Evolutionary conservation across 441 rosid species (phyloP), one percentile per base, ranked within the genome.

Genomic region (Sinapis alba): DNA sequence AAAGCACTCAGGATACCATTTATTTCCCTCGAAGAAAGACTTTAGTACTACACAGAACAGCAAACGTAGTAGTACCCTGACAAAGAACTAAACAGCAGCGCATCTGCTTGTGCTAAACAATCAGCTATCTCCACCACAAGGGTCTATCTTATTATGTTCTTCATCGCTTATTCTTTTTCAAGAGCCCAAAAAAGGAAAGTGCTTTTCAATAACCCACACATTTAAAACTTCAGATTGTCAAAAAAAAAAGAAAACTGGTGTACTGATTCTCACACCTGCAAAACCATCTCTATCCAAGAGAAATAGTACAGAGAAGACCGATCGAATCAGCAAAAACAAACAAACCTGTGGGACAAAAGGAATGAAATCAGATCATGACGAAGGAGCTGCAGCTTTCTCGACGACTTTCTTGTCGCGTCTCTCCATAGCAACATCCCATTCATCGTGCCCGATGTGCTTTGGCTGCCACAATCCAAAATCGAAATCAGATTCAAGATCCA

Each of bases 361-460:
- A 41, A 41, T 63, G 11, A 3, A 71, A 60, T 15, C 70, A 63
- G 83, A 82, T 78, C 83, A 74, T 34, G 82, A 76, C 9, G 94
- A 73, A 75, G 89, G 68, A 65, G 68, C 73, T 10, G 87, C 51
- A 12, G 77, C 69, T 77, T 85, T 81, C 61, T 90, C 96, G 5
- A 75, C 12, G 83, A 95, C 90, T 86, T 89, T 90, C 83, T 91
- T 89, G 80, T 95, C 99, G 81, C 99, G 89, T 80, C 97, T 82
- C 70, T 95, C 99, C 98, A 95, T 89, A 66, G 95, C 94, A 34
- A 90, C 94, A 45, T 93, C 97, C 99, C 99, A 95, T 86, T 86
- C 78, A 79, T 95, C 98, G 73, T 86, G 87, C 0, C 99, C 98
- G 62, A 91, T 84, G 79, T 95, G 98, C 89, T 95, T 95, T 2